Evolutionary conservation across 805 yeast species (phyloP), one percentile per base, ranked within the genome.

Genomic region (Starmerella floricola): DNA sequence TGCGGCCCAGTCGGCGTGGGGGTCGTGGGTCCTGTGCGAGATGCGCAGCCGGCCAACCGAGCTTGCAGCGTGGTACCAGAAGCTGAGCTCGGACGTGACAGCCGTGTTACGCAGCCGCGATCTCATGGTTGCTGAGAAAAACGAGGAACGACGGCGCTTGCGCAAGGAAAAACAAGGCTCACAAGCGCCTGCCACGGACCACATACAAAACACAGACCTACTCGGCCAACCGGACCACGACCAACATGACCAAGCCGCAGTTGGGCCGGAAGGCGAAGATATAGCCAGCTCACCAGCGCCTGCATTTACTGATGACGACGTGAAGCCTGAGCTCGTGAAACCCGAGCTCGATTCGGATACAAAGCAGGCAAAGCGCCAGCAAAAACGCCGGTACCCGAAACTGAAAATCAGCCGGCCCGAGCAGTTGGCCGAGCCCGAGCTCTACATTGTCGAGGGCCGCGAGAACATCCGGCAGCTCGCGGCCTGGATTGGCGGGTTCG

Each of bases 11-110:
- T n/a, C 45, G 2, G 42, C 51, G 10, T 62, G 65, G 65, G 64
- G 64, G 8, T 47, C 61, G 18, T 56, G 59, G 60, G 53, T 61
- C 26, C 32, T 60, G 39, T 55, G 62, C 38, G 58, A 56, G 42
- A 40, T 48, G 47, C 28, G 37, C 19, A 39, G 30, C 6, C 32
- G 34, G 36, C 55, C 55, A n/a, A 24, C 17, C 2, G 47, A 20
- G n/a, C 15, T 41, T 8, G 32, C 17, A 8, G 24, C 40, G 26
- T 40, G 45, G 45, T 31, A 41, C 36, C 38, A 27, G 31, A 16
- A 39, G 36, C 34, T 54, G 45, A 38, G 38, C 18, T 8, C 8
- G 11, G 44, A 43, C 18, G 44, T 50, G 13, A 15, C 11, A 19
- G 2, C 23, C 2, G 50, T 49, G 8, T 23, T 45, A 1, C 18